Percentiles rank a stretch among this genome's conserved stretches.
These are phyloP conservation scores for Cryptococcus hybrid DNA, from an alignment of 1,284 basidiomycete species.

Conservation along the genomic window DNA sequence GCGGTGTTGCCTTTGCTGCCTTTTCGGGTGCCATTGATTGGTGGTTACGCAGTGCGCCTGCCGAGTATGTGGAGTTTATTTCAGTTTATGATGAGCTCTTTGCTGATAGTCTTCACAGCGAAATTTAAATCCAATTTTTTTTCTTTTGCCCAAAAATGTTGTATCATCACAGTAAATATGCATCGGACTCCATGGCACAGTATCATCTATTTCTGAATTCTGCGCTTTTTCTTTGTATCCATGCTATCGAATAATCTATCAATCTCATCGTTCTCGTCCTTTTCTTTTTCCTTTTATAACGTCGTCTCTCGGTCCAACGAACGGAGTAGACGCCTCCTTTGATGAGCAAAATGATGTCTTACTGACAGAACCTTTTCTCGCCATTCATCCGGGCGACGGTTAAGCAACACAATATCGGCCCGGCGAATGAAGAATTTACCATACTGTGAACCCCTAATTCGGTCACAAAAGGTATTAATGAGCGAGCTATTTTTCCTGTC, in stretches of 20 bases:
- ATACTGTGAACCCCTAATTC: slow-evolving; percentile 71
- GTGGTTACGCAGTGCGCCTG: slow-evolving; percentile 76
- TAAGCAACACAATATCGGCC: slow-evolving; percentile 73
- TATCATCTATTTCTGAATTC: background rate
- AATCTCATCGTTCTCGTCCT: slow-evolving; percentile 25
- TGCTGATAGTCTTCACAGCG: too few species aligned
- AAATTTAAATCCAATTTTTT: too few species aligned
- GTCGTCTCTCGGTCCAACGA: slow-evolving; percentile 9
- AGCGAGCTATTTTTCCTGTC: slow-evolving; percentile 83
- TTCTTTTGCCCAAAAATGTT: too few species aligned
- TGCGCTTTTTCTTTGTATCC: slow-evolving; percentile 25
- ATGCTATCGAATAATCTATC: slow-evolving; percentile 30
- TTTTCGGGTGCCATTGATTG: slow-evolving; percentile 87
- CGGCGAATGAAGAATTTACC: slow-evolving; percentile 82
- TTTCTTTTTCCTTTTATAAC: slow-evolving; percentile 29
- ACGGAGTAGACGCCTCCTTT: slow-evolving; percentile 20
- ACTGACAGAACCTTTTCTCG: slow-evolving; percentile 56
- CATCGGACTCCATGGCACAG: too few species aligned
- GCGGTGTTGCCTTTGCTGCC: slow-evolving; percentile 82
- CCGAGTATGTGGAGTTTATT: slow-evolving; percentile 63
- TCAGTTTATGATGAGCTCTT: background rate
- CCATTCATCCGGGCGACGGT: slow-evolving; percentile 79
- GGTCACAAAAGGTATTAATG: slow-evolving; percentile 66
- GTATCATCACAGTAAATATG: too few species aligned
- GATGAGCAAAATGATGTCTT: slow-evolving; percentile 48